A percentile compares a stretch with the other conserved stretches of the same genome.
Conservation (phyloP, 495 filamentous ascomycete genomes). For the Talaromyces adpressus region DNA sequence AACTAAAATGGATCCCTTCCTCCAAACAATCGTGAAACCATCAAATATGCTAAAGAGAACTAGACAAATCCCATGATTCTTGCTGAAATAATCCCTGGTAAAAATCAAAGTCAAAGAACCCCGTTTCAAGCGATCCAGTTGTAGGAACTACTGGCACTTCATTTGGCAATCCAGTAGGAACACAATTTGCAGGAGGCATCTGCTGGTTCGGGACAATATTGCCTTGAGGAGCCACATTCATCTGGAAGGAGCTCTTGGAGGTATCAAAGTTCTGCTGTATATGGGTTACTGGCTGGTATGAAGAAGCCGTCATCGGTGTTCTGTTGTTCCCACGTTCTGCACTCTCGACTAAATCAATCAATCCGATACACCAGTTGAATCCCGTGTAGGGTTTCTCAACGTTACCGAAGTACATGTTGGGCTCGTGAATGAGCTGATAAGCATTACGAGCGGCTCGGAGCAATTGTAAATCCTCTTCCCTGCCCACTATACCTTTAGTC, state of each 20-base stretch:
- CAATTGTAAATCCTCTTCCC: background rate
- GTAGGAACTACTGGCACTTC: background rate
- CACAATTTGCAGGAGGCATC: background rate
- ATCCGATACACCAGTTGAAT: background rate
- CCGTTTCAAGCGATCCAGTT: background rate
- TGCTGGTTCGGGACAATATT: background rate
- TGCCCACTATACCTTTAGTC: background rate
- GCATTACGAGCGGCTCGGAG: background rate
- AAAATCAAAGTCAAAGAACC: conserved; percentile 3
- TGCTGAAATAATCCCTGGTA: background rate
- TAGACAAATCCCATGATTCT: background rate
- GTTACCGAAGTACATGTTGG: background rate
- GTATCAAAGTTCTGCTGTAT: background rate
- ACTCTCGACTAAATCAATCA: background rate
- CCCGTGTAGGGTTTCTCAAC: background rate
- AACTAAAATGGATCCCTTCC: background rate
- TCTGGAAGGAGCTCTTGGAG: background rate
- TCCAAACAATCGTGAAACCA: background rate
- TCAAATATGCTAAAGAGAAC: background rate
- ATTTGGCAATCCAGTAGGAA: background rate
- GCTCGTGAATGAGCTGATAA: background rate
- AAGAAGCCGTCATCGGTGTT: background rate
- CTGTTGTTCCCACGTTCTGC: background rate
- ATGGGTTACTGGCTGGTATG: background rate
- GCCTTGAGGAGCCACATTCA: background rate